These are phyloP conservation scores for Pyrenopolyporus hunteri DNA, from an alignment of 495 filamentous ascomycete genomes.

Conservation along the genomic window DNA sequence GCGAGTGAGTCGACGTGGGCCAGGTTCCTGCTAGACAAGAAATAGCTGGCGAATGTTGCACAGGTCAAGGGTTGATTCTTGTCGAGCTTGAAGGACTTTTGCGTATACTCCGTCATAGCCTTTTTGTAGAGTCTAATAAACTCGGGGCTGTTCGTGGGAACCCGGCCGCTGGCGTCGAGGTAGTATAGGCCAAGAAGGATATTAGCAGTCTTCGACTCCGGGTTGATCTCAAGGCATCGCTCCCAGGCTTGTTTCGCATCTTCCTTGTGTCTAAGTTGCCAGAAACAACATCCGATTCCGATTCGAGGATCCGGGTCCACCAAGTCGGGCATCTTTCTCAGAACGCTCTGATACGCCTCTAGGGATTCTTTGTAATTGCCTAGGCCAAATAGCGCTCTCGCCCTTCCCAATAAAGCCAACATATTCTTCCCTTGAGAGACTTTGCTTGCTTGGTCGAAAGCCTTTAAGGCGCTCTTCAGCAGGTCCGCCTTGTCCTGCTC, in stretches of 20 bases:
- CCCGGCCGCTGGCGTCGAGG: conserved; percentile 78
- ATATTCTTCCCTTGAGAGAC: conserved; percentile 84
- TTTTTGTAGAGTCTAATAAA: conserved; percentile 86
- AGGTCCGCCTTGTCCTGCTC: conserved; percentile 81
- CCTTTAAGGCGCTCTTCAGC: conserved; percentile 80
- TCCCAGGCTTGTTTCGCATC: conserved; percentile 91
- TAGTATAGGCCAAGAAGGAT: conserved; percentile 88
- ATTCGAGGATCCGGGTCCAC: conserved; percentile 95
- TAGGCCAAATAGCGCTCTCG: conserved; percentile 81
- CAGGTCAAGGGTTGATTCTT: conserved; percentile 91
- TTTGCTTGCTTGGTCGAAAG: conserved; percentile 89
- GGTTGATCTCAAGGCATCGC: conserved; percentile 81
- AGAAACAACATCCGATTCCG: conserved; percentile 93
- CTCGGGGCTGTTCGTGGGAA: conserved; percentile 72
- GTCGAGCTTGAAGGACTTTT: conserved; percentile 93
- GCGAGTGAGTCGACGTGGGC: conserved; percentile 82
- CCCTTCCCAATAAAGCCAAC: conserved; percentile 86
- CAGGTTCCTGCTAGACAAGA: conserved; percentile 77
- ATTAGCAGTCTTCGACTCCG: conserved; percentile 88
- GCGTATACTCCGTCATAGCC: conserved; percentile 91
- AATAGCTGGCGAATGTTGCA: conserved; percentile 86
- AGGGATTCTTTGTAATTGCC: conserved; percentile 83
- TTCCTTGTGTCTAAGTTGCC: conserved; percentile 92
- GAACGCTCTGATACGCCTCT: conserved; percentile 81
- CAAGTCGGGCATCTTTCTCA: conserved; percentile 82